Base-by-base conservation (phyloP, 768 basidiomycete species). In the Phanerochaete carnosa region DNA sequence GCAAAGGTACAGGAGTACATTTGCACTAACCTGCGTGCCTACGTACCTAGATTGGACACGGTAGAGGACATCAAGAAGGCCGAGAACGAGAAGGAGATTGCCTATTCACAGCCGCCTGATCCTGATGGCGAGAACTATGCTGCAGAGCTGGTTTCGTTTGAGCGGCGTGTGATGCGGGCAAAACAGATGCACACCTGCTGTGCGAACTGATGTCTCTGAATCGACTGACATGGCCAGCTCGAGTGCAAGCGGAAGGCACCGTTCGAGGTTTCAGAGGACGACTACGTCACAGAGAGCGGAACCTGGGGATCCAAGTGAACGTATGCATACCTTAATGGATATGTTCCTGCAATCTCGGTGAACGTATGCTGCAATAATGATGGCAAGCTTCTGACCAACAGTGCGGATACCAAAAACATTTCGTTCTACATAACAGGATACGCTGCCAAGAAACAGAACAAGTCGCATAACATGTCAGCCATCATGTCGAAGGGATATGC, bases 311-410 rank as follows among this genome's bases (percentile, higher is more conserved):
- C 52, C 5, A 63, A 64, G 37, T 49, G 66, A 7, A 1, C 28
- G 6, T 67, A 58, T 45, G 57, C 30, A 1, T 69, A 57, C 30
- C 2, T 71, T 15, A 72, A 72, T 43, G 57, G 22, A 11, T 70
- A 62, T 68, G 68, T 68, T 15, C 75, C 74, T 0, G 56, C 55
- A 0, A 62, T 79, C 1, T 33, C 70, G 0, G 29, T 70, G 3
- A 64, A 67, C 29, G 56, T 58, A 0, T 62, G 69, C 0, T 77
- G 74, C 57, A 82, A 83, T 58, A 74, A 81, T 57, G 77, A 83
- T 57, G 54, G 54, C 0, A 82, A 83, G 51, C 61, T 82, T 0
- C 23, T 80, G 0, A 77, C 74, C 0, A 75, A 76, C 66, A 74
- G 72, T 0, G 25, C 22, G 0, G 74, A 76, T 6, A 78, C 78